Conservation (phyloP, 2,329 filamentous ascomycete genomes). For the Massarina eburnea region DNA sequence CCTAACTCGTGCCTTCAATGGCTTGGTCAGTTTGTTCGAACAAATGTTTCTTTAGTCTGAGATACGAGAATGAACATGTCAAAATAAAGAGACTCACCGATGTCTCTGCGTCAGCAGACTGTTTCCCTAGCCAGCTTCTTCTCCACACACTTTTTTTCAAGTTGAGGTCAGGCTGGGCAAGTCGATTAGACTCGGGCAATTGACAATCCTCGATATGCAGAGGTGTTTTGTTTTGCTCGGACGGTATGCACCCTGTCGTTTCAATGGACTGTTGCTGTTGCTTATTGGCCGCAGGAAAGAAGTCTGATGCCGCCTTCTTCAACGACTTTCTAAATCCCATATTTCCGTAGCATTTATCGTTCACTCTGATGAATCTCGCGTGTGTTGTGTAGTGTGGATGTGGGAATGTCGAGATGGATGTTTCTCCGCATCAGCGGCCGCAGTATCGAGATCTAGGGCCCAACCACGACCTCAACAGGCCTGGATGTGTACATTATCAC, state of each 20-base stretch:
- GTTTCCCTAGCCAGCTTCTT: neutral
- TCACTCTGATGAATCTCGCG: neutral
- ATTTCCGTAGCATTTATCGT: neutral
- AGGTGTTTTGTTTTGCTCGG: neutral
- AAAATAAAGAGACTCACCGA: neutral
- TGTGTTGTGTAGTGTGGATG: neutral
- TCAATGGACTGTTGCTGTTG: neutral
- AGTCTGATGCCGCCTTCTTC: neutral
- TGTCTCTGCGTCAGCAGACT: neutral
- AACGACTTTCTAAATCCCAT: neutral
- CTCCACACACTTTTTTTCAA: neutral
- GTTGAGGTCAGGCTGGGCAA: neutral
- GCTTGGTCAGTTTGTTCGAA: neutral
- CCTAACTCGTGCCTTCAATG: neutral
- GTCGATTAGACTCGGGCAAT: neutral
- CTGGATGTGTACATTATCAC: neutral
- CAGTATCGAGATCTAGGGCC: neutral
- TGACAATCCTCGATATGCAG: neutral
- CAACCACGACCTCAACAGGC: too few relatives aligned
- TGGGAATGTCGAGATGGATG: neutral
- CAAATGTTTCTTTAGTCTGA: neutral
- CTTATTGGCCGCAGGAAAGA: neutral
- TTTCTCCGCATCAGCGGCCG: neutral
- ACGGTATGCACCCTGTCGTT: neutral
- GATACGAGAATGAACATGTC: neutral